Base-by-base conservation (phyloP, 192 early-diverging fungal genomes). In the Linnemannia hyalina region DNA sequence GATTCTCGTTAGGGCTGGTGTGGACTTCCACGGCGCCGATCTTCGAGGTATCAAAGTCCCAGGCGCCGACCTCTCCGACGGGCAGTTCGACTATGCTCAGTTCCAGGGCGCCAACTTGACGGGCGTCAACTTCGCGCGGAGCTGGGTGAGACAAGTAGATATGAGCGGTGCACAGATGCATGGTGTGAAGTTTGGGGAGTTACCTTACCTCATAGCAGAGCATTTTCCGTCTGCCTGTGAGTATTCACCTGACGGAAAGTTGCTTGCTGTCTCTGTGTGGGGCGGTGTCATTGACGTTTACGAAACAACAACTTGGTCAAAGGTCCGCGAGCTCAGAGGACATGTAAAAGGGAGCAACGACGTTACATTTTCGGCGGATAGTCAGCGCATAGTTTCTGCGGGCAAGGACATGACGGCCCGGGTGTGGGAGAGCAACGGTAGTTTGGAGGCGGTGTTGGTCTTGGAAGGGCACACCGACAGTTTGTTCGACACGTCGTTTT, bases 1-100 rank as follows among this genome's bases (percentile, higher is more conserved):
- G 22, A 75, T 75, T 38, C 40, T 75, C 29, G 57, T 75, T 5
- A 26, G 7, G 23, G 74, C 74, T 40, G 74, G 57, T 2, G 23
- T 75, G 35, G 0, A 0, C 7, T 63, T 75, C 35, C 60, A 44
- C 8, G 38, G 74, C 3, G 49, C 74, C n/a, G 74, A 75, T 23
- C 57, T 75, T 16, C 52, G 74, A 6, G 74, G 54, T 2, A 65
- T 65, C 52, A 29, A 26, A 8, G 38, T 75, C 7, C 54, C 54
- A 41, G 54, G 74, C 26, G 57, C 74, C 1, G 57, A 75, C 44
- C 55, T 75, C 10, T 60, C 32, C 3, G 26, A 40, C 0, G 74
- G 74, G 13, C 52, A 75, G 6, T 75, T 75, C n/a, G 74, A 75
- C 38, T 42, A 5, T 40, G 57, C 74, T 42, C 74, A 65, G 74